phyloP scores from a whole-genome alignment of 805 yeast genomes.

The Candida saitoana region DNA sequence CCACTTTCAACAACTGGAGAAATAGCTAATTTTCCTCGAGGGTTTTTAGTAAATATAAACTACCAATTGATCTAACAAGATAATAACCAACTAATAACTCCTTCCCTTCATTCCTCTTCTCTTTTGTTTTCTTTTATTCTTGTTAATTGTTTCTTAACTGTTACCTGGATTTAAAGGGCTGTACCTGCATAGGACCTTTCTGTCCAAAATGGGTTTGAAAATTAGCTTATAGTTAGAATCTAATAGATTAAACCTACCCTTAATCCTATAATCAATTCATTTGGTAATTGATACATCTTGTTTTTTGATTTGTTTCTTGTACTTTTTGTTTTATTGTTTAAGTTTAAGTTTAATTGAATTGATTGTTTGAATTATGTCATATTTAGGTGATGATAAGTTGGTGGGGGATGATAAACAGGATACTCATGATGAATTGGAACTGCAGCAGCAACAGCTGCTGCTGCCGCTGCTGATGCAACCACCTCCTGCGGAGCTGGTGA shows the following conservation, averaged over 20 bases:
- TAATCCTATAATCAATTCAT: neutral
- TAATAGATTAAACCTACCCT: neutral
- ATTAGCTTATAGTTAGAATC: too few relatives aligned
- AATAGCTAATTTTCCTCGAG: too few relatives aligned
- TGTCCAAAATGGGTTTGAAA: neutral
- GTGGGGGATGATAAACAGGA: neutral
- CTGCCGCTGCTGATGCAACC: conserved; percentile 2
- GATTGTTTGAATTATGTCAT: neutral
- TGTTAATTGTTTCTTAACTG: too few relatives aligned
- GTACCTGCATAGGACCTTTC: neutral
- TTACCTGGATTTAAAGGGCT: neutral
- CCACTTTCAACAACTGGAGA: too few relatives aligned
- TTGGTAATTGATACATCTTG: neutral
- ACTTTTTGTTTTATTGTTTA: neutral
- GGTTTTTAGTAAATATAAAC: too few relatives aligned
- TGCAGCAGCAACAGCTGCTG: neutral
- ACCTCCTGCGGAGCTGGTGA: conserved; percentile 7
- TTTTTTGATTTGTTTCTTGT: neutral
- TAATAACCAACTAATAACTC: too few relatives aligned
- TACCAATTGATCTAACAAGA: too few relatives aligned
- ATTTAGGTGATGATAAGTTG: neutral
- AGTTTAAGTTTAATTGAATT: neutral
- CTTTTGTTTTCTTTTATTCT: too few relatives aligned
- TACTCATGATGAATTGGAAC: neutral
- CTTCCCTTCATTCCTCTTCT: too few relatives aligned